Percentiles rank a stretch among this genome's conserved stretches.
These are phyloP conservation scores for Evernia prunastri DNA, from an alignment of 495 filamentous ascomycete genomes.

Conservation along the genomic window DNA sequence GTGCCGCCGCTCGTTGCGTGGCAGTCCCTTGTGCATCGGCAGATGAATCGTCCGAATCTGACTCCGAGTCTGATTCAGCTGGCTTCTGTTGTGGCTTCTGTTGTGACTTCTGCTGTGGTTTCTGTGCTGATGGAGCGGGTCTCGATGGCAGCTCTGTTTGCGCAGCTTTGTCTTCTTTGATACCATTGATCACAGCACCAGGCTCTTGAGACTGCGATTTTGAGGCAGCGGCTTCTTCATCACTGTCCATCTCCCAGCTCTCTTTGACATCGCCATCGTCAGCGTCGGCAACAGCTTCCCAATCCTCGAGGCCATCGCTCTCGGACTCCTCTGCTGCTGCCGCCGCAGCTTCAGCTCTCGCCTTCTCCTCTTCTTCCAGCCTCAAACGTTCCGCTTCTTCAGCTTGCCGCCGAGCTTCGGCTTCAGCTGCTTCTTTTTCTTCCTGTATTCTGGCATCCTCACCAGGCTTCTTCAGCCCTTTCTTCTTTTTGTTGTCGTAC, in stretches of 20 bases:
- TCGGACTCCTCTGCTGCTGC: slow-evolving; percentile 47
- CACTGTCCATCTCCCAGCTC: slow-evolving; percentile 85
- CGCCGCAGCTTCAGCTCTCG: slow-evolving; percentile 52
- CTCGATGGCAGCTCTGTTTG: slow-evolving; percentile 34
- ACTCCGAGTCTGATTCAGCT: slow-evolving; percentile 48
- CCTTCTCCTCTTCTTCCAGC: slow-evolving; percentile 57
- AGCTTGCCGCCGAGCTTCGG: slow-evolving; percentile 55
- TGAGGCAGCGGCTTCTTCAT: slow-evolving; percentile 55
- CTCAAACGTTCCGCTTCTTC: slow-evolving; percentile 64
- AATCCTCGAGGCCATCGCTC: slow-evolving; percentile 66
- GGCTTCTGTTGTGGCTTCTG: slow-evolving; percentile 29
- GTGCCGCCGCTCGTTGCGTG: slow-evolving; percentile 58
- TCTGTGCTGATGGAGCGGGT: slow-evolving; percentile 14
- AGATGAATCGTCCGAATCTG: slow-evolving; percentile 45
- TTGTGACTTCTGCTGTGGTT: slow-evolving; percentile 15
- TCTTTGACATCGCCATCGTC: slow-evolving; percentile 73
- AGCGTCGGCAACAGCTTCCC: slow-evolving; percentile 79
- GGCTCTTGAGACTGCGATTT: slow-evolving; percentile 12
- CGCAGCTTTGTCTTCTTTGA: slow-evolving; percentile 25
- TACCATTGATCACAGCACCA: slow-evolving; percentile 26
- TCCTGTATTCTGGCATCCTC: slow-evolving; percentile 51
- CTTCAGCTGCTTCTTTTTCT: slow-evolving; percentile 56
- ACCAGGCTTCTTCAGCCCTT: slow-evolving; percentile 64
- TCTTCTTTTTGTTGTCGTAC: slow-evolving; percentile 70
- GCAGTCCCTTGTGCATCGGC: slow-evolving; percentile 67